A percentile compares a stretch with the other conserved stretches of the same genome.
phyloP scores from a whole-genome alignment of 768 basidiomycete species.

The Xerocomus potaroensis region DNA sequence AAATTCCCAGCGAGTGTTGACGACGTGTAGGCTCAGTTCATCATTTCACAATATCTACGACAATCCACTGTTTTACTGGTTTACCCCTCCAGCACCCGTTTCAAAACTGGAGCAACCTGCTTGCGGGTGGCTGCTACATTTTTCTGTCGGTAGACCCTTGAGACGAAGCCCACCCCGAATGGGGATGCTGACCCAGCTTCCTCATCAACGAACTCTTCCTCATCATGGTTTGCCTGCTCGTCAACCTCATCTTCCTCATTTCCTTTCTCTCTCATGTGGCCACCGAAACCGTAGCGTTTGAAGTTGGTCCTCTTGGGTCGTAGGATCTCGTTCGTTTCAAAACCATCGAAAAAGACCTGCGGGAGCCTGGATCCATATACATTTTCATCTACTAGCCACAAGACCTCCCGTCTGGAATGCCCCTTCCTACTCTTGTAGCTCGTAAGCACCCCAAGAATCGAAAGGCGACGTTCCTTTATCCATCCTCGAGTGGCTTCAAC shows the following conservation, averaged over 20 bases:
- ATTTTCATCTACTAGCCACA: slow-evolving; percentile 56
- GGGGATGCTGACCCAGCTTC: slow-evolving; percentile 10
- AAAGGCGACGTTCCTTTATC: slow-evolving; percentile 62
- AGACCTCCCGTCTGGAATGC: slow-evolving; percentile 63
- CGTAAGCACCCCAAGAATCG: slow-evolving; percentile 77
- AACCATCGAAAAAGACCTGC: slow-evolving; percentile 48
- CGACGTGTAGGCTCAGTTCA: neutral
- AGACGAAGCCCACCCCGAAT: slow-evolving; percentile 25
- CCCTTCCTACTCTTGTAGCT: slow-evolving; percentile 51
- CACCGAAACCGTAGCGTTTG: slow-evolving; percentile 16
- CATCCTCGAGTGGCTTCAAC: slow-evolving; percentile 39
- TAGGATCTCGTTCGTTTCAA: slow-evolving; percentile 55
- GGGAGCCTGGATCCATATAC: slow-evolving; percentile 27
- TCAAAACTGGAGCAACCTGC: slow-evolving; percentile 61
- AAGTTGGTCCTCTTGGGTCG: slow-evolving; percentile 40
- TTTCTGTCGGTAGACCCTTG: slow-evolving; percentile 60
- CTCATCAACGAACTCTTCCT: slow-evolving; percentile 22
- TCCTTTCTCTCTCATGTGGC: neutral
- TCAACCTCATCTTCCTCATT: slow-evolving; percentile 13
- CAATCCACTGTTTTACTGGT: neutral
- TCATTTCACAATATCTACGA: neutral
- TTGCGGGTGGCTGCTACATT: slow-evolving; percentile 64
- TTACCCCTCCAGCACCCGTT: slow-evolving; percentile 51
- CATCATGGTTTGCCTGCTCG: slow-evolving; percentile 6
- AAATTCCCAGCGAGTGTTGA: slow-evolving; percentile 5